Percentiles rank a stretch among this genome's conserved stretches.
Conservation (phyloP, 164 flowering plant genomes). For the Stephania cephalantha region DNA sequence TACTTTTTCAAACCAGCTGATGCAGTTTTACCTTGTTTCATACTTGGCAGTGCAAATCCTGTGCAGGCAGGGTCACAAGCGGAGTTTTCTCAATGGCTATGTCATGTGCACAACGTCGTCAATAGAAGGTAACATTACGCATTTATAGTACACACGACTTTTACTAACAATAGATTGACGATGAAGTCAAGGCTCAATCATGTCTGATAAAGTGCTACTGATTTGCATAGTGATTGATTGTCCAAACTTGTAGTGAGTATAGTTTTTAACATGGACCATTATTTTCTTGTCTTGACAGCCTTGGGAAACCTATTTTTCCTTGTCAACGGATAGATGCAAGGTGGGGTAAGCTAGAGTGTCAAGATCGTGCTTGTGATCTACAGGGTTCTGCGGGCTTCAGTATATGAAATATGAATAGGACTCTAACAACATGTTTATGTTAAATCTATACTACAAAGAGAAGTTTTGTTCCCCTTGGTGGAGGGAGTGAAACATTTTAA, state of each 20-base stretch:
- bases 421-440: not conserved
- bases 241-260: not conserved
- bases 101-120: slow-evolving; percentile 88
- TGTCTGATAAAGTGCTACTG: not conserved
- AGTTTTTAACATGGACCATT: not conserved
- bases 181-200: not conserved
- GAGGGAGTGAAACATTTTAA: not conserved
- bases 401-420: not conserved
- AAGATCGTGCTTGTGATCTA: slow-evolving; percentile 77
- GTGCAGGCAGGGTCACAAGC: slow-evolving; percentile 77
- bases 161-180: not conserved
- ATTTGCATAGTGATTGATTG: not conserved
- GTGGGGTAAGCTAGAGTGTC: slow-evolving; percentile 96
- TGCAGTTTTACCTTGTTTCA: slow-evolving; percentile 2
- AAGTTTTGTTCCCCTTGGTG: not conserved
- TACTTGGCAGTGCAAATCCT: slow-evolving; percentile 67
- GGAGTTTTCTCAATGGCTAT: slow-evolving; percentile 90
- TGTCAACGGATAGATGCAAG: slow-evolving; percentile 92
- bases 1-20: not conserved
- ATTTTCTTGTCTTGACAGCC: slow-evolving; percentile 37
- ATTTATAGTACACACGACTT: not conserved
- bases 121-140: slow-evolving; percentile 62
- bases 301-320: slow-evolving; percentile 70
- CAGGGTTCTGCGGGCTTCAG: slow-evolving; percentile 40
- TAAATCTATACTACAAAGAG: not conserved